A percentile compares a stretch with the other conserved stretches of the same genome.
These are phyloP conservation scores for Arachnomyces sp. DNA, from an alignment of 2,329 filamentous ascomycete genomes.

Conservation along the genomic window DNA sequence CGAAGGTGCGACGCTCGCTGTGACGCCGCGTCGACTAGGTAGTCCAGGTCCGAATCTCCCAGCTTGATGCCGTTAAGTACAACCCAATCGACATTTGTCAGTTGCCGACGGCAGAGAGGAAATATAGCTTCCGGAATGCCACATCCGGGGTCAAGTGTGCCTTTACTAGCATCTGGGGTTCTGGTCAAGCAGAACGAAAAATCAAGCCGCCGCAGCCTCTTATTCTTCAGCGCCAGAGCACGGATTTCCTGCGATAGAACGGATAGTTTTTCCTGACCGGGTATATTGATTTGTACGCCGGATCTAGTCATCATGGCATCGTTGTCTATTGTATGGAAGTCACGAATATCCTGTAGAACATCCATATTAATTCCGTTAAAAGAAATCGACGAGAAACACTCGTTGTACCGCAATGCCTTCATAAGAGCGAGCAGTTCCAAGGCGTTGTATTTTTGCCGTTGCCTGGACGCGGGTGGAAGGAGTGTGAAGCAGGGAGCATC, in stretches of 20 bases:
- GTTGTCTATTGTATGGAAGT: conserved; percentile 54
- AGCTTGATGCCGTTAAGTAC: conserved; percentile 60
- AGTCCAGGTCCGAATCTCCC: conserved; percentile 63
- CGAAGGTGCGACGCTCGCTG: conserved; percentile 58
- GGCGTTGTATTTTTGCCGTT: conserved; percentile 48
- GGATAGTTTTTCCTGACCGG: conserved; percentile 49
- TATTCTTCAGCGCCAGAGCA: conserved; percentile 59
- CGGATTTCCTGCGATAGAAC: conserved; percentile 62
- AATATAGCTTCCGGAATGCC: conserved; percentile 64
- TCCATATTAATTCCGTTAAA: conserved; percentile 60
- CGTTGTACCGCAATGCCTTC: conserved; percentile 62
- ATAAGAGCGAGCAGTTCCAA: conserved; percentile 63
- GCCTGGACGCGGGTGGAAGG: conserved; percentile 45
- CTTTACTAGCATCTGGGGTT: conserved; percentile 43
- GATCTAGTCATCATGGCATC: conserved; percentile 55
- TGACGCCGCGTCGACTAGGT: conserved; percentile 59
- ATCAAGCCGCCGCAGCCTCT: conserved; percentile 55
- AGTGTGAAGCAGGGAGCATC: conserved; percentile 62
- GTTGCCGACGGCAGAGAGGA: conserved; percentile 58
- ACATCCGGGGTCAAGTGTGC: conserved; percentile 54
- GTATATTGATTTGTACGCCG: conserved; percentile 46
- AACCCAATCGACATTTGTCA: conserved; percentile 66
- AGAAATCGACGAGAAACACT: conserved; percentile 60
- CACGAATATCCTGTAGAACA: conserved; percentile 53
- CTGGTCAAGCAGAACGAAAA: conserved; percentile 56